Conservation (phyloP, 345 rosid genomes). For the Populus tremula region DNA sequence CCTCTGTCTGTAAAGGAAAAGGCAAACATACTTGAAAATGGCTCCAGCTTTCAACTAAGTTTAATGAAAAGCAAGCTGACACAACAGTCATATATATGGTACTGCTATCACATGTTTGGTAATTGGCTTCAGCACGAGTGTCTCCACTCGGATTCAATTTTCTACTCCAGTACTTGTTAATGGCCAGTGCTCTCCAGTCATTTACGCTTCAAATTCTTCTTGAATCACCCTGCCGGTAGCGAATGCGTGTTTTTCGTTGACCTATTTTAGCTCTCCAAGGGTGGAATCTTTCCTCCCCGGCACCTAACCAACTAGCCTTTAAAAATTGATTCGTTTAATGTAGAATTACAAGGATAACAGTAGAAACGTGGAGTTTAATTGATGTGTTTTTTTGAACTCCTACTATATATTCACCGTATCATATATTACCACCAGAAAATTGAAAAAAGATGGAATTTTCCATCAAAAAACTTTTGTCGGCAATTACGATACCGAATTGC, state of each 20-base stretch:
- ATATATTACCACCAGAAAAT: too few species aligned
- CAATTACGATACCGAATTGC: too few species aligned
- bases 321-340: too few species aligned
- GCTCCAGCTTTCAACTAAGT: constrained; percentile 13
- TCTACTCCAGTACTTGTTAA: background rate
- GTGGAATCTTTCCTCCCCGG: background rate
- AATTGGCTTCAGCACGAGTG: background rate
- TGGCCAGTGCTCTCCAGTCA: background rate
- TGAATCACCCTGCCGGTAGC: background rate
- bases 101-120: background rate
- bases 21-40: background rate
- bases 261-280: background rate
- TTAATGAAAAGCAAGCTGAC: background rate
- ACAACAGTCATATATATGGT: constrained; percentile 6
- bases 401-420: too few species aligned
- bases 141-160: background rate
- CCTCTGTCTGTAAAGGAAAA: constrained; percentile 10
- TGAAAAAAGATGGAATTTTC: too few species aligned
- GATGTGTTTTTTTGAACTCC: too few species aligned
- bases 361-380: too few species aligned
- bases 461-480: too few species aligned
- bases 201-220: background rate
- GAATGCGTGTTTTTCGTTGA: background rate
- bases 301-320: too few species aligned
- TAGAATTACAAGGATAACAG: too few species aligned